These are phyloP conservation scores for Fraxinus baroniana DNA, from an alignment of 305 asterid genomes.

Conservation along the genomic window DNA sequence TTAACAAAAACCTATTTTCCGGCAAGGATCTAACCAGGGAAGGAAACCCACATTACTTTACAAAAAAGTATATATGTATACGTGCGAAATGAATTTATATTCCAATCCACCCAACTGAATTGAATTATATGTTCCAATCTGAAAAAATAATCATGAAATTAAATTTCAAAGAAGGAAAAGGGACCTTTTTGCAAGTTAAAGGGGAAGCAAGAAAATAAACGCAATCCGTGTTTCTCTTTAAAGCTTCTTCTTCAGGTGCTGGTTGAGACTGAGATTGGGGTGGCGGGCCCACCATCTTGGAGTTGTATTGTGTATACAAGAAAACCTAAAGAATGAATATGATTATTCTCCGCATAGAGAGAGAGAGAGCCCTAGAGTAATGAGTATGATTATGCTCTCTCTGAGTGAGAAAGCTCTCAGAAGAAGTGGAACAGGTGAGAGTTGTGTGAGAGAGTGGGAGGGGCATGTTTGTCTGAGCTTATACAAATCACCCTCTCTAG, in stretches of 20 bases:
- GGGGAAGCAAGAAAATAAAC: conserved; percentile 95
- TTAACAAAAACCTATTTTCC: not conserved
- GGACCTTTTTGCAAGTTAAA: conserved; percentile 88
- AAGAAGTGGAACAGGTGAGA: not conserved
- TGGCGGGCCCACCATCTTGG: not conserved
- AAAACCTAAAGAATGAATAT: not conserved
- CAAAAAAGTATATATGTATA: not conserved
- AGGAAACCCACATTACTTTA: not conserved
- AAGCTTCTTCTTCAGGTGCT: conserved; percentile 70
- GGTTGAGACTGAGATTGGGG: not conserved
- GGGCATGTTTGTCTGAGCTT: not conserved
- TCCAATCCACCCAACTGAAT: not conserved
- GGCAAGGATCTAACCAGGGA: not conserved
- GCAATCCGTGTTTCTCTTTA: conserved; percentile 82
- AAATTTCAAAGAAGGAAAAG: not conserved
- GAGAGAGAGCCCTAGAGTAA: not conserved
- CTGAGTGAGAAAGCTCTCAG: not conserved
- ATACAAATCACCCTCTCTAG: not conserved
- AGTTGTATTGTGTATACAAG: not conserved
- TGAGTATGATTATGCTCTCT: not conserved
- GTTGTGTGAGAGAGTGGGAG: not conserved
- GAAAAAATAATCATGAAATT: not conserved
- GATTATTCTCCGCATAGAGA: not conserved
- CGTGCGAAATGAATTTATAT: not conserved
- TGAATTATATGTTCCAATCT: not conserved